Base-by-base conservation (phyloP, 331 rosid species). In the Pyrus hybrid region DNA sequence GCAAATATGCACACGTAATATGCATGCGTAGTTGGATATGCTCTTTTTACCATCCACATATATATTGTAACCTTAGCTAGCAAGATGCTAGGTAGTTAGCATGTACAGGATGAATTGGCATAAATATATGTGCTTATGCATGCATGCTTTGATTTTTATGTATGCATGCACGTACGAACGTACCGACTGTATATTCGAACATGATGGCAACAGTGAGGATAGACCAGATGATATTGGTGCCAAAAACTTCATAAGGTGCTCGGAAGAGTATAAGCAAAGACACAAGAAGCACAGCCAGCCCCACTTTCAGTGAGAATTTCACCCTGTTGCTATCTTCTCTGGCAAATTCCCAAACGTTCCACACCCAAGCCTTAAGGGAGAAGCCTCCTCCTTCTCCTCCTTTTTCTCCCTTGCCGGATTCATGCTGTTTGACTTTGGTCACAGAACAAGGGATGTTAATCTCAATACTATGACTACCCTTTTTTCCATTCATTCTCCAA, bases 151-250 rank as follows among this genome's bases (percentile, higher is more conserved):
- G 37, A 22, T 18, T 9, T 8, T 29, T 49, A 16, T 30, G 43
- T 53, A 53, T 47, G 22, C 47, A 41, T 64, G 18, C 5, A 18
- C 1, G 22, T 53, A 54, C 25, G 41, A 22, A 75, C 90, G 30
- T 84, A 89, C 97, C 95, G 57, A 91, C 93, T 25, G 93, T 89
- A 67, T 85, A 88, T 77, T 91, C 97, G 76, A 89, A 91, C 88
- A 89, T 87, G 54, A 89, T 79, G 79, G 91, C 80, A 77, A 88
- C 90, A 47, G 91, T 91, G 78, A 91, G 87, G 85, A 89, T 88
- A 54, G 97, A 87, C 97, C 97, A 91, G 63, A 91, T 80, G 84
- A 88, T 80, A 75, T 73, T 82, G 77, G 83, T 74, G n/a, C 97
- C 93, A 67, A 91, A 88, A 20, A 80, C 77, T 71, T 85, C 85